Percentiles rank a stretch among this genome's conserved stretches.
Evolutionary conservation across 2,329 filamentous ascomycete species (phyloP).

Genomic region (Anthostomella pinea): DNA sequence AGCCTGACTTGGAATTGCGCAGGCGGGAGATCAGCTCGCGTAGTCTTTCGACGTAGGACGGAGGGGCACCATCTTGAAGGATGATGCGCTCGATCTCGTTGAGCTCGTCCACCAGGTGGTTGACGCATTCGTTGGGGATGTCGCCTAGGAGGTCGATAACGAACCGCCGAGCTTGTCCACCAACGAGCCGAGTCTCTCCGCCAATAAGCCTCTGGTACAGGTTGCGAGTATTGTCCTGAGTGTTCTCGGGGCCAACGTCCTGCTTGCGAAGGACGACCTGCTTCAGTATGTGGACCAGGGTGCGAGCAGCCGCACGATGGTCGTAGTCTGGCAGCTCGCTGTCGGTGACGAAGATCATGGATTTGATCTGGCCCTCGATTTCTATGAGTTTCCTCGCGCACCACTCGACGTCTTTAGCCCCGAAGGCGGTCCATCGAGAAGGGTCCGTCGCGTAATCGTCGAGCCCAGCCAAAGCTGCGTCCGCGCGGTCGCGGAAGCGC

Average conservation of each 20-base stretch:
- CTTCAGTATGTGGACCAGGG: conserved; percentile 47
- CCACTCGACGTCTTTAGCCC: conserved; percentile 45
- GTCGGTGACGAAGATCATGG: conserved; percentile 38
- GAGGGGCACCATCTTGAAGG: conserved; percentile 22
- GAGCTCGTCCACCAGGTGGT: conserved; percentile 28
- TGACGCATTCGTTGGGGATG: conserved; percentile 18
- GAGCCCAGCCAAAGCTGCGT: conserved; percentile 45
- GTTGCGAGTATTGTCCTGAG: conserved; percentile 37
- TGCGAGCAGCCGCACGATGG: conserved; percentile 43
- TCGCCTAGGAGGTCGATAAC: conserved; percentile 41
- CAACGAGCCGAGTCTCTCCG: conserved; percentile 33
- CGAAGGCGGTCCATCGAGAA: conserved; percentile 6
- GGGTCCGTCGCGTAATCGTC: conserved; percentile 29
- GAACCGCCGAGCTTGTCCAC: conserved; percentile 43
- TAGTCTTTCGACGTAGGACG: conserved; percentile 30
- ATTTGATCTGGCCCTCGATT: conserved; percentile 42
- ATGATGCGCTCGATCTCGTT: conserved; percentile 31
- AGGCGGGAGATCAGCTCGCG: conserved; percentile 28
- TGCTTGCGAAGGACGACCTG: conserved; percentile 40
- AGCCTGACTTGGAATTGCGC: conserved; percentile 16
- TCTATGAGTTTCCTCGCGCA: conserved; percentile 46
- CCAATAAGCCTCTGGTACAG: conserved; percentile 49
- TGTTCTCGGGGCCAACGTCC: conserved; percentile 33
- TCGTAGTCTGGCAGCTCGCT: conserved; percentile 37
- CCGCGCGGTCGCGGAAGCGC: conserved; percentile 46